Percentiles rank a stretch among this genome's conserved stretches.
phyloP scores from a whole-genome alignment of 495 filamentous ascomycete genomes.

The Xylaria cubensis region DNA sequence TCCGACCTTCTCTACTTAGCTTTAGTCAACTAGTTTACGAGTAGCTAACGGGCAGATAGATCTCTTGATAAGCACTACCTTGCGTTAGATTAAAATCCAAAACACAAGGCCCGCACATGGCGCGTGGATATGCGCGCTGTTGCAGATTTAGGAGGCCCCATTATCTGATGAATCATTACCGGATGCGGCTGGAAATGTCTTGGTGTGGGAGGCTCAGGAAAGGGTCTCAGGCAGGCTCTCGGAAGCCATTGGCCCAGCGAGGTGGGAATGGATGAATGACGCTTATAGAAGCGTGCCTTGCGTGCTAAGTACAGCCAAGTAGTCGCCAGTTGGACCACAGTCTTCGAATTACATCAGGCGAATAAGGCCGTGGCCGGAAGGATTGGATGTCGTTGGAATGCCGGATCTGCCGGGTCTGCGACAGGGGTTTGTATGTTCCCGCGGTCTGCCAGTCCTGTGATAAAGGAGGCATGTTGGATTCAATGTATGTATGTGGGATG shows the following conservation, averaged over 20 bases:
- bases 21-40: background rate
- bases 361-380: slow-evolving; percentile 23
- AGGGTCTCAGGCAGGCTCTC: background rate
- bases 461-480: slow-evolving; percentile 17
- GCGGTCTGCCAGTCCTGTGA: slow-evolving; percentile 14
- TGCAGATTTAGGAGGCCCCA: slow-evolving; percentile 35
- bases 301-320: slow-evolving; percentile 7
- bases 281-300: slow-evolving; percentile 17
- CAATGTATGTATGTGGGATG: slow-evolving; percentile 17
- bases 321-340: background rate
- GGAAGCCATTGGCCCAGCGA: background rate
- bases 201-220: slow-evolving; percentile 3
- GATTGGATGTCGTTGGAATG: slow-evolving; percentile 25
- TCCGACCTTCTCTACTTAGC: background rate
- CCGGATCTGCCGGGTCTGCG: slow-evolving; percentile 17
- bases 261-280: slow-evolving; percentile 14
- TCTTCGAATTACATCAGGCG: slow-evolving; percentile 19
- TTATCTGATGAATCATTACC: slow-evolving; percentile 42
- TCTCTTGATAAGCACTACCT: slow-evolving; percentile 23
- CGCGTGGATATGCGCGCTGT: slow-evolving; percentile 27
- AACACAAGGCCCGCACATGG: slow-evolving; percentile 28
- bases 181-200: slow-evolving; percentile 33
- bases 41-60: background rate
- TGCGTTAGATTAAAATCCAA: slow-evolving; percentile 24
- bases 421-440: background rate